A percentile compares a stretch with the other conserved stretches of the same genome.
Evolutionary conservation across 1,284 basidiomycete genomes (phyloP).

Genomic region (Limonomyces culmigenus): DNA sequence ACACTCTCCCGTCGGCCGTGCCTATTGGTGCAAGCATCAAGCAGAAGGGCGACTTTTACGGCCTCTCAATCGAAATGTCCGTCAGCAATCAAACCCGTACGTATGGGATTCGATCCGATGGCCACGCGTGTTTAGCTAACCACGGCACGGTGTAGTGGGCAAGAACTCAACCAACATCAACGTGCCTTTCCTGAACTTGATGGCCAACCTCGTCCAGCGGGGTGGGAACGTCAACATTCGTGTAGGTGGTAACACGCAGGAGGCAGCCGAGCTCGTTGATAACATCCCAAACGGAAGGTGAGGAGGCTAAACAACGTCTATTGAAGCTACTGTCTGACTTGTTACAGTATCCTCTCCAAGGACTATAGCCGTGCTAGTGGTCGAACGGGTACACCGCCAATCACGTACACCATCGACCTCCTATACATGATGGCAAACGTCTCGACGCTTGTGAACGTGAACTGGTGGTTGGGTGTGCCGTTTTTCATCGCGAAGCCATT

Average conservation of each 20-base stretch:
- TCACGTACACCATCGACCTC: conserved; percentile 38
- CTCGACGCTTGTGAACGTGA: conserved; percentile 29
- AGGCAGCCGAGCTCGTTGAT: conserved; percentile 33
- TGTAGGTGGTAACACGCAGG: conserved; percentile 67
- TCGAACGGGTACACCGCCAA: conserved; percentile 34
- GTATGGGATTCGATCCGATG: conserved; percentile 7
- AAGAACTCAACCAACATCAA: conserved; percentile 15
- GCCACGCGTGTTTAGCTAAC: neutral
- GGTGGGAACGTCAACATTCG: conserved; percentile 42
- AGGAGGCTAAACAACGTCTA: too few species aligned
- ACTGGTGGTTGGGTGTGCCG: conserved; percentile 38
- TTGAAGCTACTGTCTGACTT: too few species aligned
- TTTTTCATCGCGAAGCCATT: neutral
- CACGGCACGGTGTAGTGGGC: neutral
- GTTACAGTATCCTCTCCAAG: conserved; percentile 10
- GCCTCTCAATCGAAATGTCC: conserved; percentile 31
- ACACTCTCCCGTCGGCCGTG: too few species aligned
- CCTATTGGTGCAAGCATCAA: conserved; percentile 14
- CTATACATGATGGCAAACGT: conserved; percentile 43
- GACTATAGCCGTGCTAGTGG: conserved; percentile 7
- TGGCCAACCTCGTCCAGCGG: conserved; percentile 46
- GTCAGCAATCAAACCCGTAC: conserved; percentile 21
- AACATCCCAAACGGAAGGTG: conserved; percentile 24
- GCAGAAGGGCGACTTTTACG: conserved; percentile 22
- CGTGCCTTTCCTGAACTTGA: conserved; percentile 59